Conservation (phyloP, 2,329 filamentous ascomycete species). For the Thermomyces lanuginosus region DNA sequence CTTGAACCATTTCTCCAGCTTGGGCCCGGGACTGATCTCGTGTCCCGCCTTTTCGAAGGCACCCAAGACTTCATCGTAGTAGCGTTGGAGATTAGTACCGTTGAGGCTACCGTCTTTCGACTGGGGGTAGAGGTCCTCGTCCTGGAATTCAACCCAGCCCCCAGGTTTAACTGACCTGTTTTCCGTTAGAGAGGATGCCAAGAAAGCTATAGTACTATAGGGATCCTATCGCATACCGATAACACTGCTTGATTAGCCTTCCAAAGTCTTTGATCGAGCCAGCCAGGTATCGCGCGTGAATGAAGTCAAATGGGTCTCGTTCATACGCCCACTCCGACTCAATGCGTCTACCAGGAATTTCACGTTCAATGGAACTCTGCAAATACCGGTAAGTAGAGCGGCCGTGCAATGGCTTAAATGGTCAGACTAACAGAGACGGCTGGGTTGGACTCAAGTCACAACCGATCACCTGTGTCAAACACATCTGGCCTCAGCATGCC, state of each 20-base stretch:
- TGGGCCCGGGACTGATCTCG: neutral
- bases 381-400: neutral
- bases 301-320: conserved; percentile 36
- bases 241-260: conserved; percentile 30
- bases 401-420: neutral
- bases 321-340: conserved; percentile 42
- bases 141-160: conserved; percentile 1
- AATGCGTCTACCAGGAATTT: conserved; percentile 40
- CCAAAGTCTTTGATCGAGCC: conserved; percentile 43
- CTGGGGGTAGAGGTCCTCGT: neutral
- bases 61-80: conserved; percentile 1
- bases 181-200: neutral
- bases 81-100: neutral
- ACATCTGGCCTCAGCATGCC: too few relatives aligned
- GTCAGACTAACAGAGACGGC: neutral
- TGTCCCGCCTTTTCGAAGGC: neutral
- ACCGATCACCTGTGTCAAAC: neutral
- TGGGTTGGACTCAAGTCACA: neutral
- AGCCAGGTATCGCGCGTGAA: conserved; percentile 43
- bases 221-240: conserved; percentile 22
- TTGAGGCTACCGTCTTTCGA: neutral
- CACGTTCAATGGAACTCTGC: conserved; percentile 37
- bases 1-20: conserved; percentile 3
- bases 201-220: neutral
- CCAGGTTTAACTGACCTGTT: neutral